Percentiles rank a stretch among this genome's conserved stretches.
Conservation (phyloP, 306 rosid species). For the Dalbergia oliveri region DNA sequence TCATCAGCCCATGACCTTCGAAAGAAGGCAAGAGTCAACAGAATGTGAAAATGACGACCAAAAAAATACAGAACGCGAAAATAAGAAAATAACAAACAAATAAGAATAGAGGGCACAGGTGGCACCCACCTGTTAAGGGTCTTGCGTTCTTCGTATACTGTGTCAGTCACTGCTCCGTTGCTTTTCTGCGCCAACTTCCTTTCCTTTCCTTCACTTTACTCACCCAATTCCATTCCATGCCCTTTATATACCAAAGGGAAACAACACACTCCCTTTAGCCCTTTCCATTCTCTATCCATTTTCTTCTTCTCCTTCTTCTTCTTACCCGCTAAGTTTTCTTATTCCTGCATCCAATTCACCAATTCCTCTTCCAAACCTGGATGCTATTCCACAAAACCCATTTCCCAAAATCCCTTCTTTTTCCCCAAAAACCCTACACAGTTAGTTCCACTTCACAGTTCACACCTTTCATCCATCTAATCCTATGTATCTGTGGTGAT, state of each 20-base stretch:
- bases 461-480: too few relatives aligned
- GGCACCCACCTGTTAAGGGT: background rate
- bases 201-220: background rate
- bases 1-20: too few relatives aligned
- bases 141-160: background rate
- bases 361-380: background rate
- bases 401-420: background rate
- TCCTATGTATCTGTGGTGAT: slow-evolving; percentile 41
- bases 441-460: background rate
- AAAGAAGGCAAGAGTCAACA: too few relatives aligned
- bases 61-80: too few relatives aligned
- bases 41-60: too few relatives aligned
- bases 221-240: background rate
- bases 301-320: background rate
- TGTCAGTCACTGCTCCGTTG: slow-evolving; percentile 13
- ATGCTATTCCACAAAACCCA: background rate
- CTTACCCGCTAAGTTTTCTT: slow-evolving; percentile 35
- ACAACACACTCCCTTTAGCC: background rate
- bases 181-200: slow-evolving; percentile 32
- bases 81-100: too few relatives aligned
- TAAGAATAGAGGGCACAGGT: too few relatives aligned
- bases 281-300: background rate
- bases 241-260: too few relatives aligned
- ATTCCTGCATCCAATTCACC: background rate
- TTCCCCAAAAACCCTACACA: background rate